Conservation (phyloP, 805 yeast genomes). For the Phaffomyces thermotolerans region DNA sequence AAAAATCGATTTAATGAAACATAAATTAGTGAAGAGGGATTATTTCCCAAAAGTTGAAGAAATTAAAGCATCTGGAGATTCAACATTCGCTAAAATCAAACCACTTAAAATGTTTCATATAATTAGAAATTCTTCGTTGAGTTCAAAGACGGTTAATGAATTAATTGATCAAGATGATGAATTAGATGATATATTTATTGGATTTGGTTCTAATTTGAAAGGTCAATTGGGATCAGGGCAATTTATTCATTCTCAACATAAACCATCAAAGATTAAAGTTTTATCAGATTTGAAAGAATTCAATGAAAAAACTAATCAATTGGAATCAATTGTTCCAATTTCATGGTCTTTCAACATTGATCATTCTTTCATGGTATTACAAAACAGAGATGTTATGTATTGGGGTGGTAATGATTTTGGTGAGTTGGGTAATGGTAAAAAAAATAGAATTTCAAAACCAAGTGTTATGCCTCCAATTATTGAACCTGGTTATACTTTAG, state of each 20-base stretch:
- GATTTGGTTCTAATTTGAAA: slow-evolving; percentile 78
- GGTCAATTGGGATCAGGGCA: slow-evolving; percentile 84
- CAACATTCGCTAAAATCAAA: slow-evolving; percentile 45
- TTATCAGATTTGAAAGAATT: slow-evolving; percentile 41
- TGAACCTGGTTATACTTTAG: slow-evolving; percentile 39
- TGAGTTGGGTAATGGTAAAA: slow-evolving; percentile 80
- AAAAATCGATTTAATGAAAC: slow-evolving; percentile 36
- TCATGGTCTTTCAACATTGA: slow-evolving; percentile 53
- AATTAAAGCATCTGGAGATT: slow-evolving; percentile 65
- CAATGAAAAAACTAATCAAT: slow-evolving; percentile 36
- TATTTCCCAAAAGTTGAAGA: slow-evolving; percentile 41
- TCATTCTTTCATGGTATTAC: slow-evolving; percentile 55
- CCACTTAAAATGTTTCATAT: slow-evolving; percentile 25
- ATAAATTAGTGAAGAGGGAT: slow-evolving; percentile 28
- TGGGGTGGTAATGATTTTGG: slow-evolving; percentile 87
- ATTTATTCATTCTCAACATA: slow-evolving; percentile 63
- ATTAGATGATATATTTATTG: slow-evolving; percentile 33
- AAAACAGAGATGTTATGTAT: slow-evolving; percentile 55
- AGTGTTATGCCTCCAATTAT: slow-evolving; percentile 44
- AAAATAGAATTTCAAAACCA: slow-evolving; percentile 52
- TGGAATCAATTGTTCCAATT: slow-evolving; percentile 41
- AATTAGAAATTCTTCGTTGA: slow-evolving; percentile 19
- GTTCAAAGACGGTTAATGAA: slow-evolving; percentile 6
- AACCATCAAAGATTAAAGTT: slow-evolving; percentile 49
- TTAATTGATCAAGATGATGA: slow-evolving; percentile 19